Conservation (phyloP, 345 rosid species). For the Corchorus capsularis region DNA sequence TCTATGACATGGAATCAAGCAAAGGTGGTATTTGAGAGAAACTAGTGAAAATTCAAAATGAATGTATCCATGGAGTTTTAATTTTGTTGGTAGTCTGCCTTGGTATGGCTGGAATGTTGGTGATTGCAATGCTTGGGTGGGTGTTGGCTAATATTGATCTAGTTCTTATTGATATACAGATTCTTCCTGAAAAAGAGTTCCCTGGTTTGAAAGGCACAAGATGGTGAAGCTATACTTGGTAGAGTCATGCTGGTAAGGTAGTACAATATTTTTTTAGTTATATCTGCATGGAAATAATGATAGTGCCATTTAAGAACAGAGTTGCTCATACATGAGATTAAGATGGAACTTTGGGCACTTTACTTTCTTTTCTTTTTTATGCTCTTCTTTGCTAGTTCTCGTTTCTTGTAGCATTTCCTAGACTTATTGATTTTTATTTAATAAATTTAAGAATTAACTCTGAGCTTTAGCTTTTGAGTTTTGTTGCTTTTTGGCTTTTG, state of each 20-base stretch:
- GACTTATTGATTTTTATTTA: not conserved
- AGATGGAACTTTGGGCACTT: conserved; percentile 1
- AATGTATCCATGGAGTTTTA: not conserved
- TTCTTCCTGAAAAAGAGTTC: conserved; percentile 7
- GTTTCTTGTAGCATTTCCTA: not conserved
- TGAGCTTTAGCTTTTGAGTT: not conserved
- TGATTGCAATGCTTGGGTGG: not conserved
- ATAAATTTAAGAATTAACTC: not conserved
- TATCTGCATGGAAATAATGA: not conserved
- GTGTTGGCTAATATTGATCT: not conserved
- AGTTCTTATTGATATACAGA: not conserved
- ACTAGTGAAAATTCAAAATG: conserved; percentile 2
- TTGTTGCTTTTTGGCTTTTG: not conserved
- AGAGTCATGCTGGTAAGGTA: not conserved
- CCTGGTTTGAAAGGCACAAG: not conserved
- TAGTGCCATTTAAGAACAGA: not conserved
- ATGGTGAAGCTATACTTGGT: not conserved
- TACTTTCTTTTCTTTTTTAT: conserved; percentile 6
- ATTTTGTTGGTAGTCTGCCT: not conserved
- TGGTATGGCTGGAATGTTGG: not conserved
- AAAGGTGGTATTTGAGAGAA: not conserved
- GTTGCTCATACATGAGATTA: not conserved
- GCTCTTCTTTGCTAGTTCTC: not conserved
- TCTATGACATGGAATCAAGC: not conserved
- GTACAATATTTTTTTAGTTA: not conserved